Conservation (phyloP, 2,329 filamentous ascomycete genomes). For the Cercospora sojina region DNA sequence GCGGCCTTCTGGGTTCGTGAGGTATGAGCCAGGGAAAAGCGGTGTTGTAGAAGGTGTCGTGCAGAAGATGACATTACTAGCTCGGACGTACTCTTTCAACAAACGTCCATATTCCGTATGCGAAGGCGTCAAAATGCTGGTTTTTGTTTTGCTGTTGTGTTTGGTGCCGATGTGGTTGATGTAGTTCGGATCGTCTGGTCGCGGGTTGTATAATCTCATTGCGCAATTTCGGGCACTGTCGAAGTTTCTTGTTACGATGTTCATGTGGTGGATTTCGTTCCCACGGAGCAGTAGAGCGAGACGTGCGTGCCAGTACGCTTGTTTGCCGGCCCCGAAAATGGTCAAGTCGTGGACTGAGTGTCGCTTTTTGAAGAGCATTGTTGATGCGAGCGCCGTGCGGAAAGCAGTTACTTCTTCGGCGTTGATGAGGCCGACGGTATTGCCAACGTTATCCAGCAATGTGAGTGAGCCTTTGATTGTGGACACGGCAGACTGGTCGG, state of each 20-base stretch:
- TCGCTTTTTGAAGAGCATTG: conserved; percentile 63
- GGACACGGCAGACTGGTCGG: conserved; percentile 31
- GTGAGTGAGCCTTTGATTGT: conserved; percentile 59
- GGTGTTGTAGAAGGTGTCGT: conserved; percentile 75
- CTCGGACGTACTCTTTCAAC: conserved; percentile 67
- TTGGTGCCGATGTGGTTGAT: conserved; percentile 37
- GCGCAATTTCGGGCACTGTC: conserved; percentile 56
- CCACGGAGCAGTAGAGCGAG: conserved; percentile 73
- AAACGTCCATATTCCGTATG: conserved; percentile 70
- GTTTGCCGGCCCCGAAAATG: conserved; percentile 83
- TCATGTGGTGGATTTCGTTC: conserved; percentile 70
- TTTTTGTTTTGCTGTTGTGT: conserved; percentile 54
- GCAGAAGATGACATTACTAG: conserved; percentile 80
- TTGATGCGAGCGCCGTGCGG: conserved; percentile 63
- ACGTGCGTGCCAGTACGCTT: conserved; percentile 93
- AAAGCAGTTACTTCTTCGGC: conserved; percentile 69
- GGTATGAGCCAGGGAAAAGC: conserved; percentile 70
- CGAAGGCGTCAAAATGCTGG: conserved; percentile 66
- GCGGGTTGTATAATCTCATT: conserved; percentile 54
- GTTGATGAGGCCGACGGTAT: conserved; percentile 63
- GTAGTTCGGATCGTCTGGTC: conserved; percentile 38
- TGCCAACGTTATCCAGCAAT: conserved; percentile 57
- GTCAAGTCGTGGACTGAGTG: conserved; percentile 70
- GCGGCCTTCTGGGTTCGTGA: conserved; percentile 70
- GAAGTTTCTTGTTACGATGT: conserved; percentile 78